phyloP scores from a whole-genome alignment of 2,329 filamentous ascomycete genomes.

The Cercospora sesami region DNA sequence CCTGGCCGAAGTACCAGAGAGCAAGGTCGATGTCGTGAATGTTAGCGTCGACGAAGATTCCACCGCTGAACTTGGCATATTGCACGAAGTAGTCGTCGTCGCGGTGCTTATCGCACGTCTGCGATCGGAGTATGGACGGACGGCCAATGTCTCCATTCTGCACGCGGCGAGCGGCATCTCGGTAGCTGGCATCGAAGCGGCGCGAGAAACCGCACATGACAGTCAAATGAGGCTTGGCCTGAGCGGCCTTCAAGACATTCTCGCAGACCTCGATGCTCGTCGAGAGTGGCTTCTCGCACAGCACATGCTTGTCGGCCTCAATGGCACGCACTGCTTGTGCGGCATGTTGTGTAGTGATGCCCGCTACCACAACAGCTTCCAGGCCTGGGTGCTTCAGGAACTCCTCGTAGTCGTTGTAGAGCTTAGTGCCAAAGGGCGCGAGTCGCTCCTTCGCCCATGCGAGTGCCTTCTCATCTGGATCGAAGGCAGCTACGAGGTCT shows the following conservation, averaged over 20 bases:
- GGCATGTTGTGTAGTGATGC: constrained; percentile 58
- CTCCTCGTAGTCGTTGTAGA: constrained; percentile 58
- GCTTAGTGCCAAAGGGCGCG: constrained; percentile 52
- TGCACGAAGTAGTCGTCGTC: constrained; percentile 67
- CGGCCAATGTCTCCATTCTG: constrained; percentile 58
- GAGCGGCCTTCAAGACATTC: constrained; percentile 59
- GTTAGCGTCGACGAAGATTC: constrained; percentile 70
- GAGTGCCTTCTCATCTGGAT: constrained; percentile 45
- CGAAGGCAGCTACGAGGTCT: constrained; percentile 51
- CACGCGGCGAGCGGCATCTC: constrained; percentile 58
- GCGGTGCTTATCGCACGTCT: constrained; percentile 68
- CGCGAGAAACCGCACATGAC: constrained; percentile 67
- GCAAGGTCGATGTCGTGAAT: constrained; percentile 70
- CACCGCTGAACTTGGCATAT: constrained; percentile 65
- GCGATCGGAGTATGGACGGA: constrained; percentile 61
- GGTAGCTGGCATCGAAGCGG: constrained; percentile 66
- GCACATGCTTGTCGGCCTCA: constrained; percentile 55
- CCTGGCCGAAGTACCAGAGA: constrained; percentile 63
- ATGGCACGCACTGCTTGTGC: constrained; percentile 60
- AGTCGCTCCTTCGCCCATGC: constrained; percentile 55
- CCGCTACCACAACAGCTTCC: constrained; percentile 57
- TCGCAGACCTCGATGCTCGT: constrained; percentile 61
- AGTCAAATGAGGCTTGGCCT: constrained; percentile 59
- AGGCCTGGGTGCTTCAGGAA: constrained; percentile 59
- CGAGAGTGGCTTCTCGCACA: constrained; percentile 62